Conservation (phyloP, 139 green algal genomes). For the Cymbomonas tetramitiformis region DNA sequence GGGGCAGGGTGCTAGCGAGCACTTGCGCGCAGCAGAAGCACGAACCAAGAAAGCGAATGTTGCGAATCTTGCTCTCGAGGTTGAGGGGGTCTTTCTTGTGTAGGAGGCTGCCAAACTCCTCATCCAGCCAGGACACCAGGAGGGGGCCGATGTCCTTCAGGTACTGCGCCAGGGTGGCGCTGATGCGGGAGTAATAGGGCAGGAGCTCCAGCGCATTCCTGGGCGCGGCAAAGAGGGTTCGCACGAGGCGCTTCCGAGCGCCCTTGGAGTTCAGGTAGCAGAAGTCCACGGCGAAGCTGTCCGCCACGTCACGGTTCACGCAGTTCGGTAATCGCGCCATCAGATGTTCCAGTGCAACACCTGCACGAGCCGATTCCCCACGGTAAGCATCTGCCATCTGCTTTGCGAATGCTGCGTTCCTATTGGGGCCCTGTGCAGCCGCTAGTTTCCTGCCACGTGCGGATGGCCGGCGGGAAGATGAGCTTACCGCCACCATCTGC, state of each 20-base stretch:
- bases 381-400: too few species aligned
- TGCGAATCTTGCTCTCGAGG: conserved; percentile 21
- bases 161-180: conserved; percentile 51
- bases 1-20: too few species aligned
- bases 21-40: too few species aligned
- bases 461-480: too few species aligned
- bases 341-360: conserved; percentile 22
- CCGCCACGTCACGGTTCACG: conserved; percentile 55
- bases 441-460: too few species aligned
- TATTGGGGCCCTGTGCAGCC: too few species aligned
- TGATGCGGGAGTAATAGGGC: conserved; percentile 51
- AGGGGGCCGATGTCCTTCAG: conserved; percentile 59
- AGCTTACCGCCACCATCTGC: too few species aligned
- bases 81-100: conserved; percentile 9
- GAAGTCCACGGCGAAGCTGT: conserved; percentile 71
- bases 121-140: conserved; percentile 40
- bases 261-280: conserved; percentile 62
- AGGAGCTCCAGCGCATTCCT: conserved; percentile 56
- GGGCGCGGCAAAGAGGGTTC: conserved; percentile 49
- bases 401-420: too few species aligned
- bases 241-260: conserved; percentile 40
- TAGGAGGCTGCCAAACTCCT: conserved; percentile 51
- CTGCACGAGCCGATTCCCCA: background rate
- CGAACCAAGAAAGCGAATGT: conserved; percentile 69
- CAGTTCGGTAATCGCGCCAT: conserved; percentile 48